A percentile compares a stretch with the other conserved stretches of the same genome.
Evolutionary conservation across 2,329 filamentous ascomycete genomes (phyloP).

Genomic region (Venturia oleaginea): DNA sequence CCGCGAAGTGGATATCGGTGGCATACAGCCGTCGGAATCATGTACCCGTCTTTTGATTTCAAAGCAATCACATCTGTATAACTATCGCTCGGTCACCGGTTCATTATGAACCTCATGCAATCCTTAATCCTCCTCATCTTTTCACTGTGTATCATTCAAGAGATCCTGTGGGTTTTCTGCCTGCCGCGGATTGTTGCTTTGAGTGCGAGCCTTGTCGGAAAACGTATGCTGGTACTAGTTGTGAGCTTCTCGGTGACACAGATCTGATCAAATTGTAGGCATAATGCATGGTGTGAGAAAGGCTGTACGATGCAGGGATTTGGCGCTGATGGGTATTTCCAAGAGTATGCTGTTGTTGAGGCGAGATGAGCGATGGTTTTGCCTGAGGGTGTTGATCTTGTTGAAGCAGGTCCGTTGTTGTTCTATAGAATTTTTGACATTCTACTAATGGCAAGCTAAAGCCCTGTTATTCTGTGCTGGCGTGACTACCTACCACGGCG

Average conservation of each 20-base stretch:
- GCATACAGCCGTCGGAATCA: too few relatives aligned
- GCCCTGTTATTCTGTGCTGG: constrained; percentile 43
- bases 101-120: too few relatives aligned
- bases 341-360: constrained; percentile 39
- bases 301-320: constrained; percentile 13
- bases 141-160: too few relatives aligned
- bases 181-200: constrained; percentile 26
- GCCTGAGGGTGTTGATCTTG: constrained; percentile 28
- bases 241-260: constrained; percentile 18
- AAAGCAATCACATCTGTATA: too few relatives aligned
- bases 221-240: neutral
- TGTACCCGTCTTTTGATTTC: too few relatives aligned
- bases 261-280: neutral
- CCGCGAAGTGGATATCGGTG: too few relatives aligned
- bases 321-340: constrained; percentile 37
- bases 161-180: constrained; percentile 27
- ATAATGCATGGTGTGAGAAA: constrained; percentile 14
- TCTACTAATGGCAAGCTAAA: neutral
- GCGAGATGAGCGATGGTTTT: constrained; percentile 36
- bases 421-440: neutral
- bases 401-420: constrained; percentile 27
- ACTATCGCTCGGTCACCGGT: too few relatives aligned
- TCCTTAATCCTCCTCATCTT: too few relatives aligned
- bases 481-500: constrained; percentile 31
- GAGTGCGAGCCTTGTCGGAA: constrained; percentile 24